These are phyloP conservation scores for Leucaena leucocephala DNA, from an alignment of 306 rosid species.

Conservation along the genomic window DNA sequence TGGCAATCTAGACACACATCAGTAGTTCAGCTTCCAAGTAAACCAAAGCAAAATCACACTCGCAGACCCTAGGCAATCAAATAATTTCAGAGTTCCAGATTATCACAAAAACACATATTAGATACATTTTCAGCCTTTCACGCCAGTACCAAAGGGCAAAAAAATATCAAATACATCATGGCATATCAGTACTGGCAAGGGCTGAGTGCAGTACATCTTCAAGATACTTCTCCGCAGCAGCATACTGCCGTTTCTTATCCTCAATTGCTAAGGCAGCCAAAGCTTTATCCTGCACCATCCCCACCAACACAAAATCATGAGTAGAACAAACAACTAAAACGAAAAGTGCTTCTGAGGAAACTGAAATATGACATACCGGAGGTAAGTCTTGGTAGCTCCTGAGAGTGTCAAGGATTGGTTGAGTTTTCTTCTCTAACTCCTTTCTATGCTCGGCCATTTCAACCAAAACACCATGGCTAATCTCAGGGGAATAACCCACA, in stretches of 20 bases:
- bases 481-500: slow-evolving; percentile 83
- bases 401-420: slow-evolving; percentile 87
- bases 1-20: background rate
- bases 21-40: background rate
- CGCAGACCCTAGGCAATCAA: background rate
- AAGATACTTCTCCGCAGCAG: slow-evolving; percentile 90
- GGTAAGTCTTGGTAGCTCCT: slow-evolving; percentile 97
- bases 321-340: slow-evolving; percentile 17
- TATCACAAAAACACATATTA: background rate
- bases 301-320: slow-evolving; percentile 26
- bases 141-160: background rate
- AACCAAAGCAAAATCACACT: background rate
- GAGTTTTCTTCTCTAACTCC: slow-evolving; percentile 91
- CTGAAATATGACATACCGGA: slow-evolving; percentile 55
- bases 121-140: background rate
- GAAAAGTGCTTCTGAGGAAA: background rate
- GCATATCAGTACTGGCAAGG: slow-evolving; percentile 53
- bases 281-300: slow-evolving; percentile 80
- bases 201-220: slow-evolving; percentile 93
- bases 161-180: background rate
- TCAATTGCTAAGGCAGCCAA: slow-evolving; percentile 97
- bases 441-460: slow-evolving; percentile 88
- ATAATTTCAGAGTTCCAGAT: background rate
- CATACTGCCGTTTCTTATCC: slow-evolving; percentile 92
- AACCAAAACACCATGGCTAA: slow-evolving; percentile 83